Percentiles rank a stretch among this genome's conserved stretches.
Conservation (phyloP, 139 green algal species). For the Diplosphaera chodatii region DNA sequence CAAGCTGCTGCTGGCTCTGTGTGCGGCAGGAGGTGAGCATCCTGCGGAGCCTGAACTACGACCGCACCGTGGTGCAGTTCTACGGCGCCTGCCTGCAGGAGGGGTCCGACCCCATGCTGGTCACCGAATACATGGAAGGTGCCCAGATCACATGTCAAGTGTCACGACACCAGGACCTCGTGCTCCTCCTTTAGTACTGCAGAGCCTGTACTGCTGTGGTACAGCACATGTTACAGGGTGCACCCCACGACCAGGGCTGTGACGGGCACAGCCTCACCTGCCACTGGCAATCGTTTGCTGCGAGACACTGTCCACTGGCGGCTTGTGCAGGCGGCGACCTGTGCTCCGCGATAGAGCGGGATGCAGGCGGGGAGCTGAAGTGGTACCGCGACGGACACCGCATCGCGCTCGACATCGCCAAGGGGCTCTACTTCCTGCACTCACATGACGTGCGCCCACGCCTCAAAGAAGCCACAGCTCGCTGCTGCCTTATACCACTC, state of each 20-base stretch:
- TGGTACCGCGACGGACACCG: not conserved
- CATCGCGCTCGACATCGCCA: not conserved
- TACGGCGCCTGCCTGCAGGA: slow-evolving; percentile 62
- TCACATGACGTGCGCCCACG: not conserved
- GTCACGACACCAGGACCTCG: too few species aligned
- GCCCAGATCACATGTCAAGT: too few species aligned
- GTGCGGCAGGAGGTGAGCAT: slow-evolving; percentile 35
- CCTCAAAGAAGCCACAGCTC: too few species aligned
- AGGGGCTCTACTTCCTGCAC: slow-evolving; percentile 1
- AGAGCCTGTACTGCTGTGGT: too few species aligned
- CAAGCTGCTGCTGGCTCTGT: too few species aligned
- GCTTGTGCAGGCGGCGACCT: not conserved
- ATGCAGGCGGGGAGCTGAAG: not conserved
- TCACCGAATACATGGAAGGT: not conserved
- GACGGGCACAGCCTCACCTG: too few species aligned
- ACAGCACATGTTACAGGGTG: too few species aligned
- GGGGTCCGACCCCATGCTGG: not conserved
- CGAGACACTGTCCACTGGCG: too few species aligned
- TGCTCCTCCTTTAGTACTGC: too few species aligned
- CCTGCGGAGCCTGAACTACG: slow-evolving; percentile 14
- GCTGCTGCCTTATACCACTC: too few species aligned
- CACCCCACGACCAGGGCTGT: too few species aligned
- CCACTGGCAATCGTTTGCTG: too few species aligned
- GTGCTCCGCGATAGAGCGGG: not conserved
- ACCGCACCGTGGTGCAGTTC: slow-evolving; percentile 81